Base-by-base conservation (phyloP, 306 rosid genomes). In the Vachellia pachyceras region DNA sequence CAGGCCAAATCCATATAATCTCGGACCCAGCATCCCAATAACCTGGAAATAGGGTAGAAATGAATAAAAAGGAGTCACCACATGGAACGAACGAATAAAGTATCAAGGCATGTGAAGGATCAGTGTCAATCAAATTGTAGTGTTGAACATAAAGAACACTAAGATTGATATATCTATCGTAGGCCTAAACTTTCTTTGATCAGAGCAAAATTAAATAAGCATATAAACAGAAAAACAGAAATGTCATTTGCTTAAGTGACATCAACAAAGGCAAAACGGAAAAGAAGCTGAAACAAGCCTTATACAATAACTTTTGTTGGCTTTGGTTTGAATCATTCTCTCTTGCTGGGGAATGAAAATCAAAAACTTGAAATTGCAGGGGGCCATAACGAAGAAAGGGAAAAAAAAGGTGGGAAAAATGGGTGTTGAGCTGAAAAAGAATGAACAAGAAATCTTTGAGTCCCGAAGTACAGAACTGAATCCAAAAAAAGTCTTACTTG, bases 21-120 rank as follows among this genome's bases (percentile, higher is more conserved):
- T 84, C 79, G 80, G 70, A 84, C 50, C 79, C 81, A 40, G 60
- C 97, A 93, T 91, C 83, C 77, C 81, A 74, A 58, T 76, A 75
- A 74, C 82, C 89, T 86, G n/a, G 3, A 78, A 71, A 87, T 3
- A 36, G 67, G 20, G 49, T 23, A 0, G 3, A 69, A 69, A 22
- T 22, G 15, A 69, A 44, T 29, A 4, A 68, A 35, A 13, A 66
- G n/a, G 23, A 78, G 25, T 63, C 41, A 40, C 40, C 72, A 76
- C 65, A 80, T 11, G 18, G 14, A 54, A 44, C 37, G 61, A 40
- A 64, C 29, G 39, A 39, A 74, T 42, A 44, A 3, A 66, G n/a
- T 1, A 58, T 42, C 60, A n/a, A 45, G 69, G 71, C 77, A 35
- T 55, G 35, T n/a, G 69, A 80, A 68, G 33, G 25, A 76, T 55